Base-by-base conservation (phyloP, 1,284 basidiomycete species). In the Cryptococcus jaspeensis region DNA sequence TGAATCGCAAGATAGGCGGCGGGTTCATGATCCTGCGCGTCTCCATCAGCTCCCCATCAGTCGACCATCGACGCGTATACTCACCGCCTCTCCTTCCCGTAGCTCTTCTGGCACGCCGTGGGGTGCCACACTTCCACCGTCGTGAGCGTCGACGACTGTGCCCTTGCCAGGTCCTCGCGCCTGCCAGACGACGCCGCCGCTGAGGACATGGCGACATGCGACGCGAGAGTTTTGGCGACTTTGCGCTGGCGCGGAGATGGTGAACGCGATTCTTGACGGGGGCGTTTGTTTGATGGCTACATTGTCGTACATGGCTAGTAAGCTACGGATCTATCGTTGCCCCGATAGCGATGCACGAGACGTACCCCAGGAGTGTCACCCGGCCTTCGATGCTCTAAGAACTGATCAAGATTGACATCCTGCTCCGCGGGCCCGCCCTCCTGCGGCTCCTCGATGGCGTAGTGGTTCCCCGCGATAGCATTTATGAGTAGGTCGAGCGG, bases 401-500 rank as follows among this genome's bases (percentile, higher is more conserved):
- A 46, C n/a, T 46, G 44, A 25, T 46, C 44, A 16, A 46, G 44
- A 46, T 25, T 46, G 20, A 46, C 44, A 25, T 28, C 44, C 9
- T 12, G 40, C 18, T 42, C 40, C 8, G n/a, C 18, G 5, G 28
- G 28, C 28, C 28, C 28, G 28, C 28, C 28, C 28, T 32, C 28
- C 28, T 32, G 20, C 13, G 20, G 20, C 44, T 22, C 20, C 46
- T 35, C 28, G 36, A 50, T 40, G 36, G 15, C 20, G 20, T 9
- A 28, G 16, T 43, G 51, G 32, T 44, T 22, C 9, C 41, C 42
- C 2, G 65, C 61, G 44, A 76, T 75, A 20, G 74, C 74, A 41
- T 74, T 76, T 43, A 76, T 64, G 18, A 76, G 64, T 2, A 76
- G 60, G 56, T 74, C 72, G 35, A 76, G 60, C 4, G 74, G 72